Evolutionary conservation across 1,284 basidiomycete genomes (phyloP).

Genomic region (Ceraceosorus guamensis): DNA sequence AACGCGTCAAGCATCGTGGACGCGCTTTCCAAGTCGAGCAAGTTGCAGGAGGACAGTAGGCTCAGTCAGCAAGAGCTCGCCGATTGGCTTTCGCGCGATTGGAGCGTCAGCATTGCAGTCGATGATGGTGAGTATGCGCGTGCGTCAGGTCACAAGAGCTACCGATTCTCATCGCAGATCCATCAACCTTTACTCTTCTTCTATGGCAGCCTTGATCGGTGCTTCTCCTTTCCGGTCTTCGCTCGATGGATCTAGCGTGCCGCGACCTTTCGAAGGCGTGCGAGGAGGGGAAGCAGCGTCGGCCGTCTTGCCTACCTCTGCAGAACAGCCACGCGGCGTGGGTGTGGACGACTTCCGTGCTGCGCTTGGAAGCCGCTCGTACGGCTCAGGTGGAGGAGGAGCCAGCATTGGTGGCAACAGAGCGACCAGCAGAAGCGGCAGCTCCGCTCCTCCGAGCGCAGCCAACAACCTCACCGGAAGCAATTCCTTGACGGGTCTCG

Average conservation of each 20-base stretch:
- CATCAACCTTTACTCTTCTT: too few species aligned
- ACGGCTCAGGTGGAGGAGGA: neutral
- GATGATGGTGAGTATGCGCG: constrained; percentile 29
- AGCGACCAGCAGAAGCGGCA: neutral
- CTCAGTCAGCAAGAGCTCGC: constrained; percentile 22
- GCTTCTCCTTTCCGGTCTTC: constrained; percentile 4
- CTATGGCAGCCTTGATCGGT: neutral
- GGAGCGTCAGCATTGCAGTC: constrained; percentile 36
- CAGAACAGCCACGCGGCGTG: neutral
- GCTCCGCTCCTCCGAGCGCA: neutral
- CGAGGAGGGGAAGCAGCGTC: neutral
- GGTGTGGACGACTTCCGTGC: constrained; percentile 28
- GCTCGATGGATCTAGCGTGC: constrained; percentile 12
- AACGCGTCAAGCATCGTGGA: constrained; percentile 17
- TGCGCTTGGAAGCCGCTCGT: constrained; percentile 18
- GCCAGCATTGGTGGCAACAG: neutral
- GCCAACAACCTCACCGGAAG: too few species aligned
- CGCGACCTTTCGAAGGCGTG: constrained; percentile 4
- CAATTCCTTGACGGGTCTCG: too few species aligned
- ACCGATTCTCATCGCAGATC: constrained; percentile 1
- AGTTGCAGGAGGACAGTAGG: constrained; percentile 30
- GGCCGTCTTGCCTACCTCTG: neutral
- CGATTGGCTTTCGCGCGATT: constrained; percentile 38
- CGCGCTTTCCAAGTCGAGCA: constrained; percentile 19
- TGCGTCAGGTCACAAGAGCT: constrained; percentile 1